phyloP scores from a whole-genome alignment of 2,329 filamentous ascomycete species.

The Ophiostoma quercus region DNA sequence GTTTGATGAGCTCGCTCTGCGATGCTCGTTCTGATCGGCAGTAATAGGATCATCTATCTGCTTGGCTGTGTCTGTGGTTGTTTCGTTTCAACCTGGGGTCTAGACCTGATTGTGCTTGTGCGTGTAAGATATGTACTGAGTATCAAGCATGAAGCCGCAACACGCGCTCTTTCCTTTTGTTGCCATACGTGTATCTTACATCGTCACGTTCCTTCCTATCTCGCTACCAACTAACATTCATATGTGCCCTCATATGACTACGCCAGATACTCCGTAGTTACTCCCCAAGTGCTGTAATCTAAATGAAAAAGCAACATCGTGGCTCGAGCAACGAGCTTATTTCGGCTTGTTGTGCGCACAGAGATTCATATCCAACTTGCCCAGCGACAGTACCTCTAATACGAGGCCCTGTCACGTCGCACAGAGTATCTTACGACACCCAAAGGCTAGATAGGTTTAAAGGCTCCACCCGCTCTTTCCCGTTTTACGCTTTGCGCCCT shows the following conservation, averaged over 20 bases:
- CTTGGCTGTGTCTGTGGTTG: background rate
- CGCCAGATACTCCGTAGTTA: background rate
- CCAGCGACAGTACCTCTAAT: background rate
- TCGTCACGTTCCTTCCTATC: background rate
- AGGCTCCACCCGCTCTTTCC: background rate
- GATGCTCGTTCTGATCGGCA: background rate
- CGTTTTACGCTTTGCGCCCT: background rate
- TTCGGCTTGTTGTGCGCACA: background rate
- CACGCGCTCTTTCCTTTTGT: background rate
- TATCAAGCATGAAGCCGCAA: background rate
- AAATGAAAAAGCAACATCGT: slow-evolving; percentile 20
- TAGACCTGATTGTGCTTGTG: background rate
- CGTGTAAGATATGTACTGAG: background rate
- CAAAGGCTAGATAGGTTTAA: background rate
- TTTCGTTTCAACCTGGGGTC: background rate
- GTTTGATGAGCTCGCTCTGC: background rate
- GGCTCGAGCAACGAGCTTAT: slow-evolving; percentile 21
- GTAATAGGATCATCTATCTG: background rate
- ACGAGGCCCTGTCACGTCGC: slow-evolving; percentile 1
- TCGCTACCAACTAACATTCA: background rate
- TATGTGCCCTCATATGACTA: background rate
- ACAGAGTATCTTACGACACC: background rate
- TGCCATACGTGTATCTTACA: background rate
- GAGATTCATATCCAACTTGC: background rate
- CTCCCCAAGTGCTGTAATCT: background rate